A percentile compares a stretch with the other conserved stretches of the same genome.
Evolutionary conservation across 805 yeast genomes (phyloP).

Genomic region (Spathaspora arborariae): DNA sequence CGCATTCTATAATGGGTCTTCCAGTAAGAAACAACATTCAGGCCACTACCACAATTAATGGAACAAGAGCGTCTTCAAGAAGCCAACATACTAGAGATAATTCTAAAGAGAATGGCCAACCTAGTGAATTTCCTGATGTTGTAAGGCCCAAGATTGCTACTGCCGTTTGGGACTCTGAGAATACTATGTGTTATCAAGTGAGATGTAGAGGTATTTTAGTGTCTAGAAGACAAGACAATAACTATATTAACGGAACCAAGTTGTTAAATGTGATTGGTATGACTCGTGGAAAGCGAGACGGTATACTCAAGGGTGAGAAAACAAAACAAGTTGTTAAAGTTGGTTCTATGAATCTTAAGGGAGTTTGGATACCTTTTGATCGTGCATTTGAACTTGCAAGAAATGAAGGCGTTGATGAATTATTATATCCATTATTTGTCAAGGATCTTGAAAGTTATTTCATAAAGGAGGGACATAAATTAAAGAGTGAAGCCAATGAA

Average conservation of each 20-base stretch:
- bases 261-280: constrained; percentile 35
- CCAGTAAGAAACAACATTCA: not conserved
- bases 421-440: constrained; percentile 32
- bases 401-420: constrained; percentile 33
- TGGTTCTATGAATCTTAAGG: constrained; percentile 39
- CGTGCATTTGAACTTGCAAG: constrained; percentile 38
- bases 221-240: constrained; percentile 32
- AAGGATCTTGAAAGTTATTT: constrained; percentile 26
- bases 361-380: constrained; percentile 40
- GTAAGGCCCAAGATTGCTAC: constrained; percentile 33
- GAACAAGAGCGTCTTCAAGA: not conserved
- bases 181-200: constrained; percentile 36
- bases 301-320: constrained; percentile 34
- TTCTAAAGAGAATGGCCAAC: constrained; percentile 9
- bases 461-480: constrained; percentile 20
- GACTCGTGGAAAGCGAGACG: constrained; percentile 40
- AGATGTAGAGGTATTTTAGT: constrained; percentile 29
- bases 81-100: constrained; percentile 14
- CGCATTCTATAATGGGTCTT: not conserved
- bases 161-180: constrained; percentile 35
- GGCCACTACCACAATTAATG: not conserved
- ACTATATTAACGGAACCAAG: constrained; percentile 37
- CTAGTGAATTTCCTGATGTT: constrained; percentile 14
- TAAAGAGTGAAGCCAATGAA: constrained; percentile 14
- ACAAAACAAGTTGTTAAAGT: constrained; percentile 26